Percentiles rank a stretch among this genome's conserved stretches.
Evolutionary conservation across 2,329 filamentous ascomycete genomes (phyloP).

Genomic region (Alternaria gansuensis): DNA sequence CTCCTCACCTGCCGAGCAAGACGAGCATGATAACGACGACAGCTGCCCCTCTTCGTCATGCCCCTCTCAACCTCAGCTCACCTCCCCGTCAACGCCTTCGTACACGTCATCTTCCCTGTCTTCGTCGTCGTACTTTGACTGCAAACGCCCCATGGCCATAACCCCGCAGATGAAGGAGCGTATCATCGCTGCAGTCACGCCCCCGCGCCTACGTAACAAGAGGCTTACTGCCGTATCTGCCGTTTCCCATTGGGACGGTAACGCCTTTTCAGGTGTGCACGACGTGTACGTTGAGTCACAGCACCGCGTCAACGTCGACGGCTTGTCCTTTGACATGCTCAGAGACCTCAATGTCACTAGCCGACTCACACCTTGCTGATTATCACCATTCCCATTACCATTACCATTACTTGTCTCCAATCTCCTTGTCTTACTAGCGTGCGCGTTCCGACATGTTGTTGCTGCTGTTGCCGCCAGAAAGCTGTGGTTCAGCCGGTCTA

Average conservation of each 20-base stretch:
- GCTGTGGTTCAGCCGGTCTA: constrained; percentile 41
- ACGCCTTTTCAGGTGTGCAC: constrained; percentile 41
- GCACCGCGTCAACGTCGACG: constrained; percentile 46
- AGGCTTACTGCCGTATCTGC: constrained; percentile 45
- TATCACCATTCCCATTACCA: neutral
- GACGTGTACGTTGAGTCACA: constrained; percentile 47
- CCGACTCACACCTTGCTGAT: constrained; percentile 40
- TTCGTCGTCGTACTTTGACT: constrained; percentile 48
- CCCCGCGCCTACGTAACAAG: constrained; percentile 31
- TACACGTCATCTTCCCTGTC: constrained; percentile 37
- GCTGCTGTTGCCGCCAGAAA: constrained; percentile 12
- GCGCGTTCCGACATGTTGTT: constrained; percentile 12
- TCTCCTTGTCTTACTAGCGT: constrained; percentile 29
- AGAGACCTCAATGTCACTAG: constrained; percentile 40
- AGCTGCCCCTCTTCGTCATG: constrained; percentile 30
- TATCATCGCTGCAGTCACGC: constrained; percentile 46
- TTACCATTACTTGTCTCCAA: neutral
- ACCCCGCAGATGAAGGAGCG: constrained; percentile 38
- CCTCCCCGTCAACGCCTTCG: constrained; percentile 47
- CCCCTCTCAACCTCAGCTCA: constrained; percentile 41
- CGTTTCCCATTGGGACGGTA: constrained; percentile 36
- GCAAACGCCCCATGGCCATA: constrained; percentile 38
- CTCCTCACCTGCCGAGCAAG: constrained; percentile 23
- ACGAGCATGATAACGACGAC: constrained; percentile 26
- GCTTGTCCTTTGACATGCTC: constrained; percentile 50